Evolutionary conservation across 2,329 filamentous ascomycete species (phyloP).

Genomic region (Conoideocrella luteorostrata): DNA sequence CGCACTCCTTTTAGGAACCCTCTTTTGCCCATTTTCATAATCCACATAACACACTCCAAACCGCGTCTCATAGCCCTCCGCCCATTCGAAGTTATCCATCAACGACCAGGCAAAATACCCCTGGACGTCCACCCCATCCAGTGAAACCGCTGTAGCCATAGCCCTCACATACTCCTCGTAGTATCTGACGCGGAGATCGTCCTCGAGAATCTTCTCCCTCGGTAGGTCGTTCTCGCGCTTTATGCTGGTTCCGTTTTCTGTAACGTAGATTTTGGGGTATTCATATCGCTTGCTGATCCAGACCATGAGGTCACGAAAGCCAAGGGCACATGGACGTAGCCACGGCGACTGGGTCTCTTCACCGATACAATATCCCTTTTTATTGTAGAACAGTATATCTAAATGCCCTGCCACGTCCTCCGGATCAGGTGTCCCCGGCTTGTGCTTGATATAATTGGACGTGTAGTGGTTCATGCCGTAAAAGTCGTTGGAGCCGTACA

Average conservation of each 20-base stretch:
- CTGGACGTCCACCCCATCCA: conserved; percentile 71
- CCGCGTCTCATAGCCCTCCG: conserved; percentile 82
- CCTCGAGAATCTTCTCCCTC: conserved; percentile 64
- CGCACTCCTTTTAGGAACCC: conserved; percentile 76
- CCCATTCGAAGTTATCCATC: conserved; percentile 89
- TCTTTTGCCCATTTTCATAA: conserved; percentile 71
- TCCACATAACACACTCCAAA: conserved; percentile 83
- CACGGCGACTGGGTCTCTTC: conserved; percentile 77
- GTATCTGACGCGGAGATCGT: conserved; percentile 76
- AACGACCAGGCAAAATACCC: conserved; percentile 85
- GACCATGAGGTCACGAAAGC: conserved; percentile 69
- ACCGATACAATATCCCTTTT: conserved; percentile 67
- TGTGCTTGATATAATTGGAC: conserved; percentile 77
- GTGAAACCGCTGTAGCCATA: conserved; percentile 63
- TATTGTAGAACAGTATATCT: conserved; percentile 64
- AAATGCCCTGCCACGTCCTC: conserved; percentile 72
- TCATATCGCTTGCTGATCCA: conserved; percentile 75
- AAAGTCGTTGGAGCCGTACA: conserved; percentile 85
- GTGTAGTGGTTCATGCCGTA: conserved; percentile 96
- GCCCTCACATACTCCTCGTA: conserved; percentile 71
- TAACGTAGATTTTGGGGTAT: conserved; percentile 74
- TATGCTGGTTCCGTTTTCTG: conserved; percentile 81
- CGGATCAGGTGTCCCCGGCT: conserved; percentile 49
- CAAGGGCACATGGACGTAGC: conserved; percentile 68
- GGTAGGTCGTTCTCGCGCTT: conserved; percentile 76